Percentiles rank a stretch among this genome's conserved stretches.
These are phyloP conservation scores for Plicaturopsis crispa DNA, from an alignment of 768 basidiomycete species.

Conservation along the genomic window DNA sequence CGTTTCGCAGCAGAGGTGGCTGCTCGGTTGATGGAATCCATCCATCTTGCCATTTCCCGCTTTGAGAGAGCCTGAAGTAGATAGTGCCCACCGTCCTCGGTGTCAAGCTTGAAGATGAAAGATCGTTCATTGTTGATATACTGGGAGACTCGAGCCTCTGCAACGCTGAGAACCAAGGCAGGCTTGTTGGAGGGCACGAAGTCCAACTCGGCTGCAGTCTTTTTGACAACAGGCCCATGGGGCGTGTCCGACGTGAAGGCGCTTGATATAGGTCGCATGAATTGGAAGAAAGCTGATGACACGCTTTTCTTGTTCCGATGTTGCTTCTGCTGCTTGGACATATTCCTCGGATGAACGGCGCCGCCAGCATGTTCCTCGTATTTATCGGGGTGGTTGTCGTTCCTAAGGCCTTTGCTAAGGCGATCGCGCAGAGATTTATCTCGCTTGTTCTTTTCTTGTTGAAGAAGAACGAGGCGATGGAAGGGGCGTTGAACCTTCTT, in stretches of 20 bases:
- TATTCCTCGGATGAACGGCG: constrained; percentile 53
- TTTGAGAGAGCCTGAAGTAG: constrained; percentile 66
- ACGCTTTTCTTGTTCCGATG: constrained; percentile 87
- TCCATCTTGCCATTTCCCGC: constrained; percentile 71
- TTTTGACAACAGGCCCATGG: constrained; percentile 32
- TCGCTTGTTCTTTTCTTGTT: constrained; percentile 78
- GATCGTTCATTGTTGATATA: constrained; percentile 79
- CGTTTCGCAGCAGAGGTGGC: constrained; percentile 71
- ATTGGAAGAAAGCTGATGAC: constrained; percentile 70
- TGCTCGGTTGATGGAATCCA: constrained; percentile 64
- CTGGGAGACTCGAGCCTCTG: constrained; percentile 61
- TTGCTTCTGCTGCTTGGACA: constrained; percentile 54
- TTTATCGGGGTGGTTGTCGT: constrained; percentile 67
- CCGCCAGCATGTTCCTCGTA: constrained; percentile 70
- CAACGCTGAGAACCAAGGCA: constrained; percentile 64
- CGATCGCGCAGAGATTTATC: constrained; percentile 65
- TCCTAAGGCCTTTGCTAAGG: constrained; percentile 66
- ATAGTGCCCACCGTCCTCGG: constrained; percentile 84
- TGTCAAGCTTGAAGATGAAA: constrained; percentile 75
- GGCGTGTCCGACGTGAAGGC: constrained; percentile 66
- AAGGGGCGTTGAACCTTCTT: constrained; percentile 60
- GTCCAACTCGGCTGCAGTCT: constrained; percentile 68
- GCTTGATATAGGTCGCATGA: constrained; percentile 86
- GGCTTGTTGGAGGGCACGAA: constrained; percentile 70
- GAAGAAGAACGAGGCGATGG: constrained; percentile 50